Evolutionary conservation across 257 asterid species (phyloP), one percentile per base, ranked within the genome.

Genomic region (Ajuga chamaepitys): DNA sequence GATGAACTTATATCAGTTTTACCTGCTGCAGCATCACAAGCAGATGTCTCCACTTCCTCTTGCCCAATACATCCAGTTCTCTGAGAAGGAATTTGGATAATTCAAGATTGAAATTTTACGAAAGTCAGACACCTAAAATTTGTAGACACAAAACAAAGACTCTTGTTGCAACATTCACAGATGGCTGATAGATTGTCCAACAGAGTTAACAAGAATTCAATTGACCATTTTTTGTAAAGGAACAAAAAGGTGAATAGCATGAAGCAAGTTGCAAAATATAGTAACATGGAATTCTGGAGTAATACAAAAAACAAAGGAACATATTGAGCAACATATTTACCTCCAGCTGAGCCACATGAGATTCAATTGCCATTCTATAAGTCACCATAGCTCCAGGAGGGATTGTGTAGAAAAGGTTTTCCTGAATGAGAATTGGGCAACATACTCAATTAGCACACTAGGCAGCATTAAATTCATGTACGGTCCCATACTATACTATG

Each of bases 21-120:
- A 87, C 98, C 99, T 83, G 94, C 81, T 17, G 74, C 79, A 60
- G 72, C 78, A 81, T 82, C 81, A 81, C 74, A 85, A 25, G 82
- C 86, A 54, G 97, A 95, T 50, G 95, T 81, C 70, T 82, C 98
- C 80, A 81, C 95, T 76, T 88, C 97, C 78, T 88, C 98, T 71
- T 70, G 87, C 68, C 67, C 70, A 58, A 74, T 68, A 73, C 83
- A 53, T 50, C 86, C 85, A 75, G 76, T 76, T 82, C 73, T 86
- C 99, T 95, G 89, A n/a, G n/a, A 67, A 67, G 56, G 46, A 62
- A 70, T 44, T 63, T 26, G 41, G 46, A 66, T 13, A 41, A 34
- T n/a, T 35, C 51, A 59, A 61, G 68, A 41, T 64, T 18, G 9
- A 11, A 38, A 37, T 11, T 45, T 28, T 47, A 53, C 21, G 64